A percentile compares a stretch with the other conserved stretches of the same genome.
These are phyloP conservation scores for Choanephora cucurbitarum DNA, from an alignment of 371 early-diverging fungal genomes.

Conservation along the genomic window DNA sequence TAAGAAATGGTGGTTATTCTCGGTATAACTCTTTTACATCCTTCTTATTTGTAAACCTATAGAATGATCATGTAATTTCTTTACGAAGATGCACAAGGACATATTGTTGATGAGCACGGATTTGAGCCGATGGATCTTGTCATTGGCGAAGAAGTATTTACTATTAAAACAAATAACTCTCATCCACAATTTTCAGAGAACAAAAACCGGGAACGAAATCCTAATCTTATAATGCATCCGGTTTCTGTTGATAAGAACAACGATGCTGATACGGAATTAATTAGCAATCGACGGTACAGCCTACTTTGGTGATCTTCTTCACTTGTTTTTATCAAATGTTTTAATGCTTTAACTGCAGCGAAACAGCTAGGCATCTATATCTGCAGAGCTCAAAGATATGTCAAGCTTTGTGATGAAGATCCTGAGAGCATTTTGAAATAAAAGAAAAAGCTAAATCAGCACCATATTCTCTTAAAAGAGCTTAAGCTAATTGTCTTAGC, in stretches of 20 bases:
- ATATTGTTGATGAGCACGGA: conserved; percentile 24
- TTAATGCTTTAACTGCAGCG: conserved; percentile 16
- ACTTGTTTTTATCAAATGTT: conserved; percentile 15
- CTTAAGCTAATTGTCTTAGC: conserved; percentile 10
- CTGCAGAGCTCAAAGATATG: conserved; percentile 14
- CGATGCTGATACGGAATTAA: conserved; percentile 13
- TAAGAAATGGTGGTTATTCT: not conserved
- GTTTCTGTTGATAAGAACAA: conserved; percentile 1
- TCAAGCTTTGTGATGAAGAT: conserved; percentile 14
- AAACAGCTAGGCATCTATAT: conserved; percentile 20
- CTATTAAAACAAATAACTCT: conserved; percentile 20
- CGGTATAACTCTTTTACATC: not conserved
- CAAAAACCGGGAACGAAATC: conserved; percentile 7
- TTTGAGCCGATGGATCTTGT: conserved; percentile 26
- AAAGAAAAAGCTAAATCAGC: conserved; percentile 4
- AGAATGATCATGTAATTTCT: conserved; percentile 17
- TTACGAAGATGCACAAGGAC: conserved; percentile 18
- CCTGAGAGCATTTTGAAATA: conserved; percentile 22
- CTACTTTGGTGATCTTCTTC: conserved; percentile 25
- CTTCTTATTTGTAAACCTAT: conserved; percentile 5
- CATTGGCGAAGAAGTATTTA: conserved; percentile 22
- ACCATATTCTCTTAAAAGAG: conserved; percentile 4
- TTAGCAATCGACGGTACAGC: conserved; percentile 20
- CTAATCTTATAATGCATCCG: conserved; percentile 4
- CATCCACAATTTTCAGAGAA: conserved; percentile 7